Percentiles rank a stretch among this genome's conserved stretches.
phyloP scores from a whole-genome alignment of 2,329 filamentous ascomycete genomes.

The Apiospora hydei region DNA sequence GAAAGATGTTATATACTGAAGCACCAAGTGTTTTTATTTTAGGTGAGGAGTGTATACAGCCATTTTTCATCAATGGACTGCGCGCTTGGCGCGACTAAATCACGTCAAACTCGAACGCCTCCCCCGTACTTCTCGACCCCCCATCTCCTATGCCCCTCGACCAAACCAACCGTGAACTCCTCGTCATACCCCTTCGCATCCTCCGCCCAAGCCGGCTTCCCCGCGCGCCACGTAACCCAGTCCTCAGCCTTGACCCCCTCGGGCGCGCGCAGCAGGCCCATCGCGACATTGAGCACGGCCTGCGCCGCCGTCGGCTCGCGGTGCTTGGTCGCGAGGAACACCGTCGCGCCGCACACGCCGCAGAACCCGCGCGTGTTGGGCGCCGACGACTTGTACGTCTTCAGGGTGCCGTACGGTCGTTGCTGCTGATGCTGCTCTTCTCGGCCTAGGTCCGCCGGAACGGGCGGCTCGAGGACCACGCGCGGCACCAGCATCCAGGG shows the following conservation, averaged over 20 bases:
- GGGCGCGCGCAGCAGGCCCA: conserved; percentile 52
- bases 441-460: conserved; percentile 43
- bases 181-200: conserved; percentile 41
- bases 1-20: neutral
- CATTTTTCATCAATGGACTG: too few species aligned
- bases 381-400: conserved; percentile 49
- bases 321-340: conserved; percentile 44
- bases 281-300: conserved; percentile 48
- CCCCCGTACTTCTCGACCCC: neutral
- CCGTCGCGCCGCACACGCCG: conserved; percentile 53
- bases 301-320: conserved; percentile 39
- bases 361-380: conserved; percentile 53
- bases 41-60: neutral
- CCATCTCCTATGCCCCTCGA: conserved; percentile 37
- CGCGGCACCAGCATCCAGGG: conserved; percentile 53
- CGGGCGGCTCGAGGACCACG: conserved; percentile 44
- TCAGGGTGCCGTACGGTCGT: conserved; percentile 28
- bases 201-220: conserved; percentile 42
- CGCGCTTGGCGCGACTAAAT: neutral
- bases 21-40: neutral
- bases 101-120: neutral
- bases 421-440: too few species aligned
- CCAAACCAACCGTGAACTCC: conserved; percentile 22
- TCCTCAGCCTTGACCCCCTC: conserved; percentile 52
- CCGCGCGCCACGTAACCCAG: conserved; percentile 56